Conservation (phyloP, 2,329 filamentous ascomycete genomes). For the Lachnellula occidentalis region DNA sequence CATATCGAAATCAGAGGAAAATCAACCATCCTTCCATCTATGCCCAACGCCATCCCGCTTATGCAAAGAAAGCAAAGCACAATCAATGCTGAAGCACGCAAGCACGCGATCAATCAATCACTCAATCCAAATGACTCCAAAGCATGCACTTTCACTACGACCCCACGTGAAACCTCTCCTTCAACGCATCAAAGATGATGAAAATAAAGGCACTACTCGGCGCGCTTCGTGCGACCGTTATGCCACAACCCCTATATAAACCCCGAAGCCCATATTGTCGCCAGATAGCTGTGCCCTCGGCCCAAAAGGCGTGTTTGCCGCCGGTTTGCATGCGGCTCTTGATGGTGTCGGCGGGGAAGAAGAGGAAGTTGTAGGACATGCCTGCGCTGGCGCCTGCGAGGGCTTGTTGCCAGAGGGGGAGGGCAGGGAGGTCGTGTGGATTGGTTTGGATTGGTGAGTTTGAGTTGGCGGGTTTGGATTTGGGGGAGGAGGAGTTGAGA, state of each 20-base stretch:
- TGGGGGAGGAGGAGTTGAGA: conserved; percentile 40
- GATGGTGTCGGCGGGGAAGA: conserved; percentile 95
- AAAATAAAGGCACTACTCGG: conserved; percentile 99
- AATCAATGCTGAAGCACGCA: too few species aligned
- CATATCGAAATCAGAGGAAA: too few species aligned
- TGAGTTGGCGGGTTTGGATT: conserved; percentile 27
- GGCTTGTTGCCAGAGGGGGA: conserved; percentile 84
- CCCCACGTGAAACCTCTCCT: conserved; percentile 53
- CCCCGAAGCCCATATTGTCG: conserved; percentile 74
- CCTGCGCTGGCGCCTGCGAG: conserved; percentile 81
- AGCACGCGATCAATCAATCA: too few species aligned
- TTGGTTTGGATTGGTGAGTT: not conserved
- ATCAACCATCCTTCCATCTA: too few species aligned
- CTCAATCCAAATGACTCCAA: too few species aligned
- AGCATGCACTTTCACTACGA: not conserved
- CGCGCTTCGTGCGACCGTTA: conserved; percentile 80
- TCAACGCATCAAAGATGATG: conserved; percentile 85
- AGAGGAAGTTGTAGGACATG: conserved; percentile 92
- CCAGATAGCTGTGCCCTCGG: conserved; percentile 72
- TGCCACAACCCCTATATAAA: conserved; percentile 89
- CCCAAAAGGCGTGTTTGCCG: conserved; percentile 60
- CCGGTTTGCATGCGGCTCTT: conserved; percentile 96
- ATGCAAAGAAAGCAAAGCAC: too few species aligned
- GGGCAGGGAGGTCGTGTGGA: conserved; percentile 32
- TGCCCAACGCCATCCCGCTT: too few species aligned